phyloP scores from a whole-genome alignment of 116 monocot genomes.

The Cymodocea nodosa region DNA sequence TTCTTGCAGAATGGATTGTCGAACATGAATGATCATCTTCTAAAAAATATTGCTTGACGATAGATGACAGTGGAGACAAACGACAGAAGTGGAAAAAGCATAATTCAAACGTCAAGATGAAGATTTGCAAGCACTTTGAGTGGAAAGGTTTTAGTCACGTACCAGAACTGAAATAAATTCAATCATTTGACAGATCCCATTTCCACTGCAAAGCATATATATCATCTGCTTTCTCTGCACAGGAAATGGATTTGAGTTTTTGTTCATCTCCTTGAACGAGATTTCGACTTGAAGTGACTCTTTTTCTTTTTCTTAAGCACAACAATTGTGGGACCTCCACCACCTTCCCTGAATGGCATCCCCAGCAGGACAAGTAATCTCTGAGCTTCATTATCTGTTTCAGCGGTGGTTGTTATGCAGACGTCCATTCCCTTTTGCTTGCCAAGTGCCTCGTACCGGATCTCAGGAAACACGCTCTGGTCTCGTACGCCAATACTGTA shows the following conservation, averaged over 20 bases:
- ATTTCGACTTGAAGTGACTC: conserved; percentile 53
- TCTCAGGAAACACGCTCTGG: conserved; percentile 91
- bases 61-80: too few species aligned
- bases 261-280: conserved; percentile 24
- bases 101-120: too few species aligned
- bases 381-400: conserved; percentile 66
- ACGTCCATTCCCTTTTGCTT: conserved; percentile 89
- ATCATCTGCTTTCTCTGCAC: background rate
- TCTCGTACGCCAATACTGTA: conserved; percentile 75
- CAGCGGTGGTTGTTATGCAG: conserved; percentile 83
- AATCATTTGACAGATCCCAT: too few species aligned
- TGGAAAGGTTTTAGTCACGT: too few species aligned
- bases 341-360: conserved; percentile 77
- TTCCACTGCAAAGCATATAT: too few species aligned
- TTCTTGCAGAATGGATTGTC: too few species aligned
- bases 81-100: too few species aligned
- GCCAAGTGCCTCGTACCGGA: conserved; percentile 66
- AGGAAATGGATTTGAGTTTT: background rate
- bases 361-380: conserved; percentile 72
- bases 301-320: conserved; percentile 51
- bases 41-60: too few species aligned
- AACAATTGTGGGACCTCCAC: conserved; percentile 28
- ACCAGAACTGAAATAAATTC: too few species aligned
- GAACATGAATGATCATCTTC: too few species aligned
- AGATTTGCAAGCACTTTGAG: too few species aligned